Base-by-base conservation (phyloP, 768 basidiomycete genomes). In the Naganishia vaughanmartiniae region DNA sequence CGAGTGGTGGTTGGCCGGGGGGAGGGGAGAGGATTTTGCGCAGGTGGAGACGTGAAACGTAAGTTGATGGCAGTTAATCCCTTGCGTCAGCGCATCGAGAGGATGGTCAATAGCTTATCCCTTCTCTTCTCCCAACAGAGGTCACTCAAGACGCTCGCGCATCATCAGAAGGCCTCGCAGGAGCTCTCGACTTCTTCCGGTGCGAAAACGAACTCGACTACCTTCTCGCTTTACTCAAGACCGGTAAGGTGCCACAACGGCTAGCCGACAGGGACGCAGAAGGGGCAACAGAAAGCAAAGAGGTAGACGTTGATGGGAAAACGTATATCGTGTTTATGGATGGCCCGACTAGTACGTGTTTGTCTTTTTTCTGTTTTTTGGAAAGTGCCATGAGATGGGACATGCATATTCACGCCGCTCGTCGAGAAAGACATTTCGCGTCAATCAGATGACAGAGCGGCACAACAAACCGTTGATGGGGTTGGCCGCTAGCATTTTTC, bases 41-140 rank as follows among this genome's bases (percentile, higher is more conserved):
- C 91, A 7, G 96, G 96, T 17, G 96, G 96, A 54, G 96, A 99
- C 81, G 90, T 99, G 69, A 88, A 87, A 70, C 84, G 95, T 94
- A 75, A 81, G 89, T 84, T 26, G 33, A 72, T 34, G 14, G 28
- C 42, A 17, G n/a, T 12, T 4, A 15, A 31, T 17, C 39, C 30
- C 19, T 36, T 21, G 36, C 46, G 24, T n/a, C 48, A 51, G 48
- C 4, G 24, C n/a, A 26, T 51, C 48, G 17, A 12, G 14, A 51
- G n/a, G 48, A 51, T 7, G 7, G 15, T 11, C 42, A 42, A 42
- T 48, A 11, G 4, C 15, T 30, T 76, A 75, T 55, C 45, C 42
- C 33, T 34, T 28, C 53, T 77, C 76, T 58, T 54, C 76, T 15
- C 34, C 0, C n/a, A 34, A 31, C 34, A 63, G 60, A 36, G 24